Conservation (phyloP, 208 protist species). For the Crithidia expoeki region DNA sequence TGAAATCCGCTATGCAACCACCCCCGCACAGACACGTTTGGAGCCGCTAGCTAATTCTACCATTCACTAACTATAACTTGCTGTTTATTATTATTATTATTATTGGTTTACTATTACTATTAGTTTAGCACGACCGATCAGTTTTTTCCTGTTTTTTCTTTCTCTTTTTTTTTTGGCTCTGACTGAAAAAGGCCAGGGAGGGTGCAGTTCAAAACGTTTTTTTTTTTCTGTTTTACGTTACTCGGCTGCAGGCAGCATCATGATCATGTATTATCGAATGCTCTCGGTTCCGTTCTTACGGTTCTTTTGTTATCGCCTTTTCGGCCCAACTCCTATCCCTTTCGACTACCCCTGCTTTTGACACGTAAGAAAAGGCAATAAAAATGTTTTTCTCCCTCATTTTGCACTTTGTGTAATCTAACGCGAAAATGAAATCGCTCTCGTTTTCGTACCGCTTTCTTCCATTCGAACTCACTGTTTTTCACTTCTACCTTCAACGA, state of each 20-base stretch:
- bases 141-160: neutral
- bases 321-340: neutral
- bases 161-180: neutral
- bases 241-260: neutral
- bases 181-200: neutral
- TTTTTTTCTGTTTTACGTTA: neutral
- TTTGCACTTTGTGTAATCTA: neutral
- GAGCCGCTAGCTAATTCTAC: too few species aligned
- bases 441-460: constrained; percentile 23
- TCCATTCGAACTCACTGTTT: constrained; percentile 17
- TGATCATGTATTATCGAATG: neutral
- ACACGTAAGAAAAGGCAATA: neutral
- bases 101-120: neutral
- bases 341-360: neutral
- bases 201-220: too few species aligned
- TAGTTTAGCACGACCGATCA: too few species aligned
- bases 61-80: neutral
- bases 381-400: too few species aligned
- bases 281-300: neutral
- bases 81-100: constrained; percentile 11
- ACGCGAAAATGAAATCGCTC: constrained; percentile 11
- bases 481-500: too few species aligned
- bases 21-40: too few species aligned
- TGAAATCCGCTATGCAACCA: too few species aligned
- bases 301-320: neutral